These are phyloP conservation scores for Candida coleopterorum DNA, from an alignment of 805 yeast species.

Conservation along the genomic window DNA sequence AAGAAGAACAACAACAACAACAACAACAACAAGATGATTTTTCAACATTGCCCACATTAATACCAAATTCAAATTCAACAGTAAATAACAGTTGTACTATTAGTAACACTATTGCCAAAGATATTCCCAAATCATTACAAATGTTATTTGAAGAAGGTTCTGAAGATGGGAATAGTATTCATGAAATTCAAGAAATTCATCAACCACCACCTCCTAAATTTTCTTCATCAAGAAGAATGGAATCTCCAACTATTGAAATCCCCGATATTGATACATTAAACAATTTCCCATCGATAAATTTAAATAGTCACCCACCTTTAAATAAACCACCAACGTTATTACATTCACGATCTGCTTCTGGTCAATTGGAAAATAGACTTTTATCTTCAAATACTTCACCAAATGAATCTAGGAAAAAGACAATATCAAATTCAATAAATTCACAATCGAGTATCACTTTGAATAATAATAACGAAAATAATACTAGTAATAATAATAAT, in stretches of 20 bases:
- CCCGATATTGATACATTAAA: slow-evolving; percentile 55
- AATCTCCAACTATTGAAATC: slow-evolving; percentile 64
- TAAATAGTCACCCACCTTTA: slow-evolving; percentile 7
- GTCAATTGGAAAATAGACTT: slow-evolving; percentile 28
- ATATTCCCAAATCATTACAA: slow-evolving; percentile 69
- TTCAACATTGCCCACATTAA: slow-evolving; percentile 25
- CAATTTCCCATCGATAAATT: slow-evolving; percentile 13
- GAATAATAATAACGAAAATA: slow-evolving; percentile 22
- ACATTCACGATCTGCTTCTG: slow-evolving; percentile 42
- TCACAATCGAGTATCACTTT: slow-evolving; percentile 10
- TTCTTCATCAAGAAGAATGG: slow-evolving; percentile 23
- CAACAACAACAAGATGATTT: slow-evolving; percentile 9
- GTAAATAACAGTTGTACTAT: neutral
- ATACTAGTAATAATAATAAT: slow-evolving; percentile 11
- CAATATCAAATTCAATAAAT: slow-evolving; percentile 33
- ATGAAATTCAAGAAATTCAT: slow-evolving; percentile 3
- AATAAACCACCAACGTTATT: slow-evolving; percentile 40
- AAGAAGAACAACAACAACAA: slow-evolving; percentile 11
- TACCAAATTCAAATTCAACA: slow-evolving; percentile 3
- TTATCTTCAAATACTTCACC: slow-evolving; percentile 16
- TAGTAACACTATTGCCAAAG: slow-evolving; percentile 16
- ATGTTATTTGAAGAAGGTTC: slow-evolving; percentile 59
- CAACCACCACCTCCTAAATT: slow-evolving; percentile 6
- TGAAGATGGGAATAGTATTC: slow-evolving; percentile 8
- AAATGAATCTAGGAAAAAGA: slow-evolving; percentile 26